Evolutionary conservation across 2,329 filamentous ascomycete genomes (phyloP), one percentile per base, ranked within the genome.

Genomic region (Aspergillus sp.): DNA sequence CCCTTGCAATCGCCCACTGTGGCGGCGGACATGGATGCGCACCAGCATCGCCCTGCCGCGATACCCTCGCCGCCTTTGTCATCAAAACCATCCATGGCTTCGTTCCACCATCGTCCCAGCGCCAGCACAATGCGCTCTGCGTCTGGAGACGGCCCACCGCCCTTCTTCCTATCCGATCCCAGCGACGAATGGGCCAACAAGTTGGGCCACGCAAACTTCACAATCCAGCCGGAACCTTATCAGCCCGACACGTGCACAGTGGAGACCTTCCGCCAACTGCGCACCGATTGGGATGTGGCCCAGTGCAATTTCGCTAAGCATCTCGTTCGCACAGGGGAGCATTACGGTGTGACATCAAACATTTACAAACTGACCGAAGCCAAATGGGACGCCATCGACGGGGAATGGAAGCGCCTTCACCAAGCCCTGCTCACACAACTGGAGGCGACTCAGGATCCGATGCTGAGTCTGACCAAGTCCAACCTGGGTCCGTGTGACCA

Each of bases 171-270:
- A n/a, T 80, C 85, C 46, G 80, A 82, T 35, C 59, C 63, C 4
- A 76, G 82, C 43, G 88, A 94, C 62, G 81, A 84, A 55, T 96
- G 91, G 91, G 85, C 87, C 1, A 80, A 85, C 60, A 82, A 81
- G 47, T 79, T 97, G 9, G 91, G 91, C 29, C 90, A 97, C 63
- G 90, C 90, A 53, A 95, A 97, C 71, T 96, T 94, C 65, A 90
- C 80, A 57, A 94, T 97, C 56, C 72, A 80, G 26, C 90, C 90
- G 0, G 80, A 83, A 62, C 91, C 90, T 0, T 95, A 95, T 60
- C 67, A 79, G 6, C 84, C 88, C 0, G 76, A 81, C 10, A 62
- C 62, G 2, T 79, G 80, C 52, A 81, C 85, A 53, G 61, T 82
- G 7, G 74, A 78, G 4, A 70, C 75, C 3, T 80, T 82, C 59